Evolutionary conservation across 176 grass and related monocot species (phyloP).

Genomic region (Carex myosuroides): DNA sequence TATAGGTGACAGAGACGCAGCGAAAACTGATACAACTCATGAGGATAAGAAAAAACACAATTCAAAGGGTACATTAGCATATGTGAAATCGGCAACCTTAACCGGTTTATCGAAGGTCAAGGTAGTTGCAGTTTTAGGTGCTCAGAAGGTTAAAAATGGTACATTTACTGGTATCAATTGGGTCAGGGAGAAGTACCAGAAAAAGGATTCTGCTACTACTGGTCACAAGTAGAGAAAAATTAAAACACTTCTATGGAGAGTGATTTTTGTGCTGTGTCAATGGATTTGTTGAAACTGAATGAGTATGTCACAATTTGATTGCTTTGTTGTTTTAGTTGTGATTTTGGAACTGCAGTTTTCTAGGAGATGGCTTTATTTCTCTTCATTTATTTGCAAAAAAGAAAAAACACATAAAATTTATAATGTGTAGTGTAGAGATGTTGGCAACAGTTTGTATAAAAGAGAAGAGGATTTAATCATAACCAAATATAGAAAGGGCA

Average conservation of each 20-base stretch:
- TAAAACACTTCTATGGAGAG: neutral
- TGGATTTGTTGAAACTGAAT: neutral
- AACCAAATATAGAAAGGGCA: neutral
- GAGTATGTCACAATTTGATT: neutral
- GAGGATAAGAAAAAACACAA: conserved; percentile 20
- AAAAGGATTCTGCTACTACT: too few species aligned
- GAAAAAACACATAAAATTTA: neutral
- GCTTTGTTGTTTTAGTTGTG: conserved; percentile 1
- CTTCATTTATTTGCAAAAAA: neutral
- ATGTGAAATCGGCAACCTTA: conserved; percentile 47
- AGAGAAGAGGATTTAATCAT: neutral
- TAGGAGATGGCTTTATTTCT: neutral
- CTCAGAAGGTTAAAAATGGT: conserved; percentile 48
- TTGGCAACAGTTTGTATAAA: neutral
- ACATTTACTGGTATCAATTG: conserved; percentile 54
- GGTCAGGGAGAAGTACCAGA: conserved; percentile 47
- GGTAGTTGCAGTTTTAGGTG: conserved; percentile 37
- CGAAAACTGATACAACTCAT: neutral
- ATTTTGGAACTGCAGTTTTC: neutral
- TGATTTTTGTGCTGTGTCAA: neutral
- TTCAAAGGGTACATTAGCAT: conserved; percentile 15
- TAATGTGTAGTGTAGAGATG: neutral
- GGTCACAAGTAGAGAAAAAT: neutral
- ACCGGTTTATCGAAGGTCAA: conserved; percentile 52
- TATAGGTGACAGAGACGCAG: neutral